phyloP scores from a whole-genome alignment of 2,329 filamentous ascomycete species.

The Metarhizium robertsii region DNA sequence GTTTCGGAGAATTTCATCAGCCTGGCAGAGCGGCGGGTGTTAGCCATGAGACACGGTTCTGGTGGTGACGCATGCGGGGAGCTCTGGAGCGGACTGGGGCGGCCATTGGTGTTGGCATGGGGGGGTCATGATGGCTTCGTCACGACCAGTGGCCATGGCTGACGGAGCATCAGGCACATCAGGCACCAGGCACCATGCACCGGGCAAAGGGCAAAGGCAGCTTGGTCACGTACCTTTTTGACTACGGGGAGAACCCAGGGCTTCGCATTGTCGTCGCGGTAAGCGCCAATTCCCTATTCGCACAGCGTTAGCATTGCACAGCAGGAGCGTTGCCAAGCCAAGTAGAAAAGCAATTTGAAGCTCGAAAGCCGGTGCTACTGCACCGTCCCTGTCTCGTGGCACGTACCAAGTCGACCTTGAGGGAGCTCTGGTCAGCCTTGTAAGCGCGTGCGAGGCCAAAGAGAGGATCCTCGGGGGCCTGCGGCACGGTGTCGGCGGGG shows the following conservation, averaged over 20 bases:
- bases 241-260: slow-evolving; percentile 96
- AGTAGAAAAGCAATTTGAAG: too few species aligned
- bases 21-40: slow-evolving; percentile 40
- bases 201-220: too few species aligned
- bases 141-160: too few species aligned
- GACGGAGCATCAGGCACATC: too few species aligned
- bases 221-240: slow-evolving; percentile 60
- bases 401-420: slow-evolving; percentile 87
- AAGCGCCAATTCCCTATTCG: slow-evolving; percentile 69
- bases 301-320: neutral
- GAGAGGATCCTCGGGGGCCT: slow-evolving; percentile 89
- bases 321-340: neutral
- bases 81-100: too few species aligned
- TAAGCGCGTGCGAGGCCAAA: slow-evolving; percentile 89
- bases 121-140: too few species aligned
- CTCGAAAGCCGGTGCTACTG: too few species aligned
- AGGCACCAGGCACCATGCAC: neutral
- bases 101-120: too few species aligned
- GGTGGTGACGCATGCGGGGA: too few species aligned
- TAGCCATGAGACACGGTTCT: neutral
- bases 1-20: slow-evolving; percentile 78
- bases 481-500: slow-evolving; percentile 66
- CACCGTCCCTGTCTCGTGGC: neutral
- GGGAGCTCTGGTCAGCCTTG: slow-evolving; percentile 62
- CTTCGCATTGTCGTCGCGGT: slow-evolving; percentile 90